These are phyloP conservation scores for Barbatosphaeria neglecta DNA, from an alignment of 495 filamentous ascomycete genomes.

Conservation along the genomic window DNA sequence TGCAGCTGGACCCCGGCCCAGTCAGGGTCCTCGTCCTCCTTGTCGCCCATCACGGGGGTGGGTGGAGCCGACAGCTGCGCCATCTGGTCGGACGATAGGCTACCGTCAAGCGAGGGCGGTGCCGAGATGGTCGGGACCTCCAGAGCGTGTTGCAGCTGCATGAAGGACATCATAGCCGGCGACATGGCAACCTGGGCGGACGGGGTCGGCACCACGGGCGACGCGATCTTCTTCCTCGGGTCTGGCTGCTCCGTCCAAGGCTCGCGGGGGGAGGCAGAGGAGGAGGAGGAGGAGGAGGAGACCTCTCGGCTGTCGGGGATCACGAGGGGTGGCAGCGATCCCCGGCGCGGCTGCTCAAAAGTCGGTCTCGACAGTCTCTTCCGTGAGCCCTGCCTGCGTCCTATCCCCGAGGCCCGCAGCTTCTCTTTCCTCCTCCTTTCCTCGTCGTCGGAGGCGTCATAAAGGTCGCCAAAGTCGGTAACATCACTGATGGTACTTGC, in stretches of 20 bases:
- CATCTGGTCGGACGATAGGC: constrained; percentile 73
- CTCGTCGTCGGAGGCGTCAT: constrained; percentile 67
- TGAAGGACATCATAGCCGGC: constrained; percentile 54
- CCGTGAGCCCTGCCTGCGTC: constrained; percentile 21
- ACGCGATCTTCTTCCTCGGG: constrained; percentile 50
- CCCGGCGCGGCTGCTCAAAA: constrained; percentile 18
- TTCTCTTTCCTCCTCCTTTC: constrained; percentile 15
- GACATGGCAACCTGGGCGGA: constrained; percentile 68
- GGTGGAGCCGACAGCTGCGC: constrained; percentile 65
- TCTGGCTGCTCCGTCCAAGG: constrained; percentile 28
- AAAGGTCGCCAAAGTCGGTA: constrained; percentile 72
- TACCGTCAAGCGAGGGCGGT: constrained; percentile 80
- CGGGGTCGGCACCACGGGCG: constrained; percentile 66
- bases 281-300: too few species aligned
- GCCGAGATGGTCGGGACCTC: constrained; percentile 64
- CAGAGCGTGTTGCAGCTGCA: constrained; percentile 38
- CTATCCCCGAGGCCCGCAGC: constrained; percentile 21
- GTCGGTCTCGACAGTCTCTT: constrained; percentile 15
- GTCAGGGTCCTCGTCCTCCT: constrained; percentile 35
- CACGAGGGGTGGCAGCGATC: constrained; percentile 55
- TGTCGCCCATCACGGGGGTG: constrained; percentile 59
- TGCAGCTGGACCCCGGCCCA: constrained; percentile 64
- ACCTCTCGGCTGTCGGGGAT: constrained; percentile 44
- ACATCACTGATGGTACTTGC: constrained; percentile 42
- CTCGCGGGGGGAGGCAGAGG: too few species aligned